Percentiles rank a stretch among this genome's conserved stretches.
phyloP scores from a whole-genome alignment of 2,329 filamentous ascomycete species.

The Fusarium sp. region DNA sequence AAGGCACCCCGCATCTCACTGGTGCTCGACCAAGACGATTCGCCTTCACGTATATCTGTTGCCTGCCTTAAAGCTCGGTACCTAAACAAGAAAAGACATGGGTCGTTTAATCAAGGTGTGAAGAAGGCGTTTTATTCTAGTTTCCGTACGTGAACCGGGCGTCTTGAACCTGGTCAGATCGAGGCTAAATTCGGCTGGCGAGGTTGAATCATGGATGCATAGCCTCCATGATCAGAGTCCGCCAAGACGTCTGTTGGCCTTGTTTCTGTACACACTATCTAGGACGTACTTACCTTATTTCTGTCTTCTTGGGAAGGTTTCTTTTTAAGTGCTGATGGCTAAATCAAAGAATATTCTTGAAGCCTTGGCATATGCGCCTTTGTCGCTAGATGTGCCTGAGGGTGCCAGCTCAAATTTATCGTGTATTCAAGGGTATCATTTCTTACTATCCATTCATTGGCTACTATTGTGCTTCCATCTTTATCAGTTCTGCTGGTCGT shows the following conservation, averaged over 20 bases:
- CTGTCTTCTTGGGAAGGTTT: background rate
- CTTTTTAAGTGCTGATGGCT: background rate
- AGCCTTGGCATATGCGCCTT: background rate
- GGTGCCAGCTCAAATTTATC: background rate
- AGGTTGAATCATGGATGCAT: background rate
- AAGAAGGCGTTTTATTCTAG: background rate
- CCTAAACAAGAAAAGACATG: background rate
- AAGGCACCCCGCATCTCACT: background rate
- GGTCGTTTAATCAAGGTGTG: background rate
- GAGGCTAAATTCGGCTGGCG: background rate
- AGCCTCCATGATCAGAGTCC: background rate
- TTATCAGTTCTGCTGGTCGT: background rate
- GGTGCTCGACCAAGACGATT: background rate
- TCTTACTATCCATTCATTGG: fast-evolving
- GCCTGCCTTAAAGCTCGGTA: background rate
- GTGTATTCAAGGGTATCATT: background rate
- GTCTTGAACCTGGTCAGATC: background rate
- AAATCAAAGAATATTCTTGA: background rate
- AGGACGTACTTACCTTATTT: background rate
- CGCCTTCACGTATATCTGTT: background rate
- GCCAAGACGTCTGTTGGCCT: background rate
- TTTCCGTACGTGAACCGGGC: background rate
- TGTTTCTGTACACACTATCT: background rate
- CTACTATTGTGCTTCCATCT: background rate
- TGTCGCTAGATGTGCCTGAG: background rate